phyloP scores from a whole-genome alignment of 345 rosid species.

The Eucalyptus leucophloia region DNA sequence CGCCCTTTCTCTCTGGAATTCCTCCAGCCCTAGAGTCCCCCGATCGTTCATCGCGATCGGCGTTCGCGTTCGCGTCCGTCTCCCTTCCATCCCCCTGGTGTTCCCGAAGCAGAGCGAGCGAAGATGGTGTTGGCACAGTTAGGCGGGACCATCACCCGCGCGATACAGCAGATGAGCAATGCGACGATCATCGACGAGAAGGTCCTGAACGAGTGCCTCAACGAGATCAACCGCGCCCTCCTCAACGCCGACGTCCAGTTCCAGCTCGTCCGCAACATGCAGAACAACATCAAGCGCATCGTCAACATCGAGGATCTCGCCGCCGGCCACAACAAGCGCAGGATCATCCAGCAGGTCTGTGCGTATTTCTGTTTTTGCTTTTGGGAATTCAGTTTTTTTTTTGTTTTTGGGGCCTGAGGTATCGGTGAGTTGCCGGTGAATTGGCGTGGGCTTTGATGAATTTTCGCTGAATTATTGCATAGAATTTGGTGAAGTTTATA shows the following conservation, averaged over 20 bases:
- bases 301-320: slow-evolving; percentile 93
- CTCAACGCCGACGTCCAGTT: slow-evolving; percentile 90
- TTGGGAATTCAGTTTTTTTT: too few species aligned
- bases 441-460: background rate
- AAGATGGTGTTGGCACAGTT: slow-evolving; percentile 83
- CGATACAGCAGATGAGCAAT: slow-evolving; percentile 96
- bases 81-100: background rate
- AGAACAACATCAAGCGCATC: slow-evolving; percentile 73
- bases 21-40: background rate
- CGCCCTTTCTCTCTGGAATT: background rate
- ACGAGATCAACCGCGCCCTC: slow-evolving; percentile 90
- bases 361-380: background rate
- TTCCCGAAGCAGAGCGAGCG: background rate
- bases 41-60: background rate
- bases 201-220: slow-evolving; percentile 74
- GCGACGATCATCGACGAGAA: slow-evolving; percentile 88
- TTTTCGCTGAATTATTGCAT: background rate
- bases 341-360: slow-evolving; percentile 77
- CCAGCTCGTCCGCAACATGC: slow-evolving; percentile 92
- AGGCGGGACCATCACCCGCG: slow-evolving; percentile 91
- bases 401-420: background rate
- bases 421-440: background rate
- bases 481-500: background rate
- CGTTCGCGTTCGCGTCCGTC: background rate
- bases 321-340: slow-evolving; percentile 92